Evolutionary conservation across 768 basidiomycete species (phyloP), one percentile per base, ranked within the genome.

Genomic region (Saitozyma podzolica): DNA sequence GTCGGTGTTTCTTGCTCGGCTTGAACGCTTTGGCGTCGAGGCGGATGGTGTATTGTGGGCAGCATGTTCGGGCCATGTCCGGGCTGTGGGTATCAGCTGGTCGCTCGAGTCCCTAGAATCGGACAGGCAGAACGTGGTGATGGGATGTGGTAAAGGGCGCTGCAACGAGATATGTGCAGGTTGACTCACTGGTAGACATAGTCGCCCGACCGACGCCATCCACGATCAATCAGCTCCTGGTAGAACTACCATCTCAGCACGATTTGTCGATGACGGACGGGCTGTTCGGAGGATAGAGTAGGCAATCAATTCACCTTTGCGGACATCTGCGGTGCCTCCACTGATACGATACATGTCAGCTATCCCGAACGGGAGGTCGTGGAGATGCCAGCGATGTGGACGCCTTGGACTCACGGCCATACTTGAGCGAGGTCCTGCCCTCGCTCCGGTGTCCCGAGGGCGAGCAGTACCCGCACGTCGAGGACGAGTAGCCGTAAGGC

Each of bases 11-110:
- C 60, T 75, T 73, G 52, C 55, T 68, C 0, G 70, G 59, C 40
- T 64, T 67, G 56, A 61, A 65, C 50, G 64, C 65, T 29, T 52
- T 39, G 54, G 64, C 68, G 54, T 74, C 65, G 6, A 76, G 61
- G 3, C 86, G 90, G 77, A 97, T 97, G 3, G 95, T 92, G 75
- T 96, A 95, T 68, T 92, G 90, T 0, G 94, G 91, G 76, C 95
- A 98, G 75, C 95, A 97, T 9, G 92, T 88, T 6, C 80, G 76
- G 65, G 82, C 84, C 78, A 94, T 82, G 77, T 94, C 87, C 5
- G 93, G 93, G 65, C 90, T 91, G 42, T 40, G n/a, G 37, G 8
- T 29, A 5, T 29, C 29, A 29, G 29, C 29, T 2, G 5, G 2
- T 29, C 29, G 29, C 29, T 29, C 29, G 29, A 29, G 2, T 29